phyloP scores from a whole-genome alignment of 2,329 filamentous ascomycete genomes.

The Parastagonospora avenae region DNA sequence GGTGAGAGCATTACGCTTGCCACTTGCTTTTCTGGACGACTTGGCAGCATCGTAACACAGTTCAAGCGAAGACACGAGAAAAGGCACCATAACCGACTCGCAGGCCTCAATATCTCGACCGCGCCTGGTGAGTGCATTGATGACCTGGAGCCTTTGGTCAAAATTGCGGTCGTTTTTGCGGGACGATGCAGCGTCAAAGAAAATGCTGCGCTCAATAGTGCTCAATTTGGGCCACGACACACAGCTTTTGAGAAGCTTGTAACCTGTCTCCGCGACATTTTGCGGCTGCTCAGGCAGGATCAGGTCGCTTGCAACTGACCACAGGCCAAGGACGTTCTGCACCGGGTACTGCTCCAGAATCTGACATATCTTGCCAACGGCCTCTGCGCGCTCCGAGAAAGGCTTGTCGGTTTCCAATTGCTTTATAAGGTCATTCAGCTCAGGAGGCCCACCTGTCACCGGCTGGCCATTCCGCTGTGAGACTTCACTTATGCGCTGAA shows the following conservation, averaged over 20 bases:
- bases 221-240: slow-evolving; percentile 40
- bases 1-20: slow-evolving; percentile 28
- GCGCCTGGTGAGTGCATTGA: slow-evolving; percentile 43
- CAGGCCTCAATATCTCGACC: slow-evolving; percentile 48
- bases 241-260: slow-evolving; percentile 42
- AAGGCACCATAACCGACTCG: slow-evolving; percentile 41
- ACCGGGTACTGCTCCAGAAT: slow-evolving; percentile 45
- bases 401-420: slow-evolving; percentile 34
- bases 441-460: slow-evolving; percentile 44
- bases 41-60: slow-evolving; percentile 40
- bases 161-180: slow-evolving; percentile 36
- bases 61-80: slow-evolving; percentile 40
- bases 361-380: slow-evolving; percentile 39
- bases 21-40: slow-evolving; percentile 26
- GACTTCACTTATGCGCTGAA: slow-evolving; percentile 32
- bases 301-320: slow-evolving; percentile 46
- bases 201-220: slow-evolving; percentile 44
- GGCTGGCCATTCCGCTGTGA: slow-evolving; percentile 22
- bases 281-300: slow-evolving; percentile 40
- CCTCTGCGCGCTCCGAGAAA: slow-evolving; percentile 36
- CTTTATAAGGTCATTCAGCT: slow-evolving; percentile 38
- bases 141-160: slow-evolving; percentile 40
- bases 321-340: slow-evolving; percentile 44
- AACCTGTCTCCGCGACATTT: slow-evolving; percentile 41
- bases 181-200: slow-evolving; percentile 44